Conservation (phyloP, 2,329 filamentous ascomycete species). For the Setomelanomma holmii region DNA sequence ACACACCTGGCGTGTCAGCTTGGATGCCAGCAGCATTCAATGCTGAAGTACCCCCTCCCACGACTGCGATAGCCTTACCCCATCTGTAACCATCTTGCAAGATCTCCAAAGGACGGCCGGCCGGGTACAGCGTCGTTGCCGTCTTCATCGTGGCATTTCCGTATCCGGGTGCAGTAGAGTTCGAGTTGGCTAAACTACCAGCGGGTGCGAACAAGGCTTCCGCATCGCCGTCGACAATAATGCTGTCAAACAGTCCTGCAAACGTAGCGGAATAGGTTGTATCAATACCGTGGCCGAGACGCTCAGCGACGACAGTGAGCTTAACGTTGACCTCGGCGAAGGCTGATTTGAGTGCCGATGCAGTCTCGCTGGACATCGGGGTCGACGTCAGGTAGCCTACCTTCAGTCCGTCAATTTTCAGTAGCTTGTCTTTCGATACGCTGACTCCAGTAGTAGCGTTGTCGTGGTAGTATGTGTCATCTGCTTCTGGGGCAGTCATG, state of each 20-base stretch:
- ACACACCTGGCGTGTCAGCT: constrained; percentile 48
- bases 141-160: constrained; percentile 31
- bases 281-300: constrained; percentile 61
- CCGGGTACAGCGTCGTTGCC: constrained; percentile 66
- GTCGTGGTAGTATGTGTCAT: constrained; percentile 71
- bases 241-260: constrained; percentile 66
- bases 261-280: constrained; percentile 71
- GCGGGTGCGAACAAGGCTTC: constrained; percentile 60
- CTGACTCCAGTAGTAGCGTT: constrained; percentile 70
- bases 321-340: constrained; percentile 62
- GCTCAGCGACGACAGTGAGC: constrained; percentile 67
- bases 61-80: constrained; percentile 71
- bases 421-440: constrained; percentile 64
- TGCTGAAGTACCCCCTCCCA: constrained; percentile 57
- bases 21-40: constrained; percentile 57
- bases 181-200: constrained; percentile 32
- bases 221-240: constrained; percentile 67
- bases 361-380: constrained; percentile 51
- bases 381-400: constrained; percentile 68
- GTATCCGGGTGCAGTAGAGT: constrained; percentile 25
- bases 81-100: constrained; percentile 69
- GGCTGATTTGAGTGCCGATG: constrained; percentile 61
- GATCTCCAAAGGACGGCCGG: constrained; percentile 69
- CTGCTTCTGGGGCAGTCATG: constrained; percentile 63
- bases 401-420: constrained; percentile 67